Percentiles rank a stretch among this genome's conserved stretches.
Evolutionary conservation across 2,329 filamentous ascomycete genomes (phyloP).

Genomic region (Curvularia spicifera): DNA sequence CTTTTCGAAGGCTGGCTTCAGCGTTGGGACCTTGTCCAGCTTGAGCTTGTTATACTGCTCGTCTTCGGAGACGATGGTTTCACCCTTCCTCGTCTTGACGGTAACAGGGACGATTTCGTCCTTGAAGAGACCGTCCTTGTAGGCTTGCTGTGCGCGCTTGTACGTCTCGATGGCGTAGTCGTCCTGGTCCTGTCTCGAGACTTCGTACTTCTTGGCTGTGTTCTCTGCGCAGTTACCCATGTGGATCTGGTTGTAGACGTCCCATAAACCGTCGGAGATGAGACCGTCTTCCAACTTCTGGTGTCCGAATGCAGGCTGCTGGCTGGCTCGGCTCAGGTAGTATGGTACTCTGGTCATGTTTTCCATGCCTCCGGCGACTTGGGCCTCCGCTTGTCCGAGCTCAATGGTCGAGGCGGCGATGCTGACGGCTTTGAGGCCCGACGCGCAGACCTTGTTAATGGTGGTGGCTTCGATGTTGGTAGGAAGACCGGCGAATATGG

Average conservation of each 20-base stretch:
- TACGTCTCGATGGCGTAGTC: slow-evolving; percentile 89
- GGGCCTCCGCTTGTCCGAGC: slow-evolving; percentile 84
- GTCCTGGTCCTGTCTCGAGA: slow-evolving; percentile 87
- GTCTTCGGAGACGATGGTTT: slow-evolving; percentile 75
- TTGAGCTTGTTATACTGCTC: slow-evolving; percentile 90
- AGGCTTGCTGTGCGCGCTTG: slow-evolving; percentile 86
- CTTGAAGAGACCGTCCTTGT: slow-evolving; percentile 80
- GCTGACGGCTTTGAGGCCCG: slow-evolving; percentile 88
- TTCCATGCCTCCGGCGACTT: slow-evolving; percentile 96
- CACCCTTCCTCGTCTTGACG: slow-evolving; percentile 82
- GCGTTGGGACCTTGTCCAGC: slow-evolving; percentile 79
- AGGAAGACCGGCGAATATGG: slow-evolving; percentile 84
- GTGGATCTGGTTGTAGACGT: slow-evolving; percentile 95
- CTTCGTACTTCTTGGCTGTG: slow-evolving; percentile 83
- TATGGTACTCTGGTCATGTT: slow-evolving; percentile 96
- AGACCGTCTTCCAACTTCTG: slow-evolving; percentile 88
- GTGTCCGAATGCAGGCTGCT: slow-evolving; percentile 84
- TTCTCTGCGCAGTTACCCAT: slow-evolving; percentile 98
- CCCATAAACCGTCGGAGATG: slow-evolving; percentile 92
- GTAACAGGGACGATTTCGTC: slow-evolving; percentile 92
- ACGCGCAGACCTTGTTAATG: slow-evolving; percentile 98
- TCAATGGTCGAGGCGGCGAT: slow-evolving; percentile 95
- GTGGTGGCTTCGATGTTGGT: slow-evolving; percentile 85
- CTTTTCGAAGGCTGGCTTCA: slow-evolving; percentile 92
- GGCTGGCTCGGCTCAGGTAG: slow-evolving; percentile 82